Evolutionary conservation across 129 eudicot genomes (phyloP), one percentile per base, ranked within the genome.

Genomic region (Logfia minima): DNA sequence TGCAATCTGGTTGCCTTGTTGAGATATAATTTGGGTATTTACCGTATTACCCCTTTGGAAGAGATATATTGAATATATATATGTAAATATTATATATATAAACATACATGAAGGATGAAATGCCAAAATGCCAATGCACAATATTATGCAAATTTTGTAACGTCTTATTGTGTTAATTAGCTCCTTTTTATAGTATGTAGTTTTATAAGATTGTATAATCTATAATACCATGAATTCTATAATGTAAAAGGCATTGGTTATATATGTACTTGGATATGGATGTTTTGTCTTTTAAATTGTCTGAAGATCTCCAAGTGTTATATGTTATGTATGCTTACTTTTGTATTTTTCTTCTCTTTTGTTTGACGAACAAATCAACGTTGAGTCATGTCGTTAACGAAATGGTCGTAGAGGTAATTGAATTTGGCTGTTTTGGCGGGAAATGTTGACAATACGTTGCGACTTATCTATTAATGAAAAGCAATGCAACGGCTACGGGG

Each of bases 1-100:
- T 90, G 18, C 98, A 92, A 71, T 89, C 96, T 3, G 88, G 93
- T 48, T 92, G 98, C 77, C 84, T 79, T 26, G 90, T 86, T n/a
- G 98, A 92, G 75, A 83, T 92, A 4, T 92, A 51, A 81, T 8
- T 56, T 0, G 56, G 35, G 68, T 37, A 23, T 66, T 56, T 77
- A 11, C 23, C 13, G 0, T 66, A 28, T 66, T 32, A 19, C 70
- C 18, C 24, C 18, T 32, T 66, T 31, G 21, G 22, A 48, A 3
- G 4, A 48, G 14, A 48, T 48, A 13, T 65, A 26, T 34, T 11
- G 39, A 65, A 2, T 5, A 65, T 31, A 65, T 31, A 26, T 17
- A 9, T 24, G 1, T 1, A 31, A 4, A 60, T 21, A 61, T 26
- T 24, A 65, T 13, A 65, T 31, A n/a, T 31, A 2, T 13, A 29